Conservation (phyloP, 805 yeast species). For the Tetrapisispora pingtungensis region DNA sequence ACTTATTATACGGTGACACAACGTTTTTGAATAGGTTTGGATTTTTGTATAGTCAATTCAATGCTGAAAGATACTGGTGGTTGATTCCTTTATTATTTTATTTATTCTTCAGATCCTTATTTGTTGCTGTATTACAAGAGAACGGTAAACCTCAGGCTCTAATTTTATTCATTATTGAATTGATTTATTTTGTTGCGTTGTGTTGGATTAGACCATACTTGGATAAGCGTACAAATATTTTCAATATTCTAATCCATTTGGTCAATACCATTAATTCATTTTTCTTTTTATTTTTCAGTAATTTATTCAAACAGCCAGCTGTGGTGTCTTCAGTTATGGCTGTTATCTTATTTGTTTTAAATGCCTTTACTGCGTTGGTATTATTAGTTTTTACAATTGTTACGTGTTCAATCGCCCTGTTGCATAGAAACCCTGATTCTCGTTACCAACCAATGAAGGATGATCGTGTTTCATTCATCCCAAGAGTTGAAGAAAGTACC, state of each 20-base stretch:
- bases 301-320: constrained; percentile 71
- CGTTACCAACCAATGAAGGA: constrained; percentile 94
- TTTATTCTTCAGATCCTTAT: constrained; percentile 61
- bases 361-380: constrained; percentile 79
- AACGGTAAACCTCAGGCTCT: constrained; percentile 78
- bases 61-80: constrained; percentile 83
- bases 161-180: constrained; percentile 64
- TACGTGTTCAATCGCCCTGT: constrained; percentile 73
- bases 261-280: constrained; percentile 74
- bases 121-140: constrained; percentile 77
- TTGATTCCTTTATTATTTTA: constrained; percentile 55
- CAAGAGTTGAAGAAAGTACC: constrained; percentile 33
- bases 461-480: constrained; percentile 92
- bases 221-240: constrained; percentile 91
- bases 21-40: constrained; percentile 79
- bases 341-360: constrained; percentile 75
- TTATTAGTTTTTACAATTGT: constrained; percentile 77
- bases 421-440: constrained; percentile 88
- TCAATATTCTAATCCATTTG: constrained; percentile 77
- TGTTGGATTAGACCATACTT: constrained; percentile 78
- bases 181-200: constrained; percentile 52
- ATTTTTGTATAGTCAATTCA: constrained; percentile 81
- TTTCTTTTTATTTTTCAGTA: constrained; percentile 82
- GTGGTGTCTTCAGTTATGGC: constrained; percentile 91
- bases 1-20: constrained; percentile 76